phyloP scores from a whole-genome alignment of 202 grass and related monocot species.

The Hordeum pubiflorum region DNA sequence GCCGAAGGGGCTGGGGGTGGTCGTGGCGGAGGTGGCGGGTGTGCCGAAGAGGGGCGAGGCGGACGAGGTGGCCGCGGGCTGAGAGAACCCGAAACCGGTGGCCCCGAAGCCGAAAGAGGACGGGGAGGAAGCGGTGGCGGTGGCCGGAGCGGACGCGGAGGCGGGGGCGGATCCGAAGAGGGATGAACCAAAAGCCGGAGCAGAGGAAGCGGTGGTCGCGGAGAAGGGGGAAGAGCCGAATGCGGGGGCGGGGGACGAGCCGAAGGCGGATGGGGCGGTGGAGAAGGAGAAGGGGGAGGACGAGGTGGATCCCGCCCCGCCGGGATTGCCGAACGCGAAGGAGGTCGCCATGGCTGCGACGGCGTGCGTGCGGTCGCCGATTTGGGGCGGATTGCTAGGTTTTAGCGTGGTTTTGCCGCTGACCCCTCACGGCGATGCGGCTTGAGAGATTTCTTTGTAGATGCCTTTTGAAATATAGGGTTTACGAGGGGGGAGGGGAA shows the following conservation, averaged over 20 bases:
- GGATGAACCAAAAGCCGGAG: constrained; percentile 43
- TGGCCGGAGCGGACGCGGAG: constrained; percentile 25
- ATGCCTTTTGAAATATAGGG: background rate
- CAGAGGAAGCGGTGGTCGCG: constrained; percentile 24
- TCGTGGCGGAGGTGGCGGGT: background rate
- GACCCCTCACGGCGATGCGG: background rate
- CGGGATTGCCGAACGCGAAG: constrained; percentile 44
- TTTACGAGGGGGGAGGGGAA: too few relatives aligned
- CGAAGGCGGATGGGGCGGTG: constrained; percentile 29
- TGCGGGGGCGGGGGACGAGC: constrained; percentile 21
- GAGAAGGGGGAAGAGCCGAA: constrained; percentile 17
- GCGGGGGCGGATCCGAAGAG: constrained; percentile 31
- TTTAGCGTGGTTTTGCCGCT: constrained; percentile 42
- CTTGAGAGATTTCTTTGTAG: background rate
- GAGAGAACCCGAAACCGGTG: constrained; percentile 26
- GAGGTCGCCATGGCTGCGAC: constrained; percentile 44
- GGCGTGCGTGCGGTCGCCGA: background rate
- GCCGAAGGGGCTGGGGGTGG: constrained; percentile 5
- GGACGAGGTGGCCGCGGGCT: constrained; percentile 17
- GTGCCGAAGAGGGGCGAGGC: constrained; percentile 26
- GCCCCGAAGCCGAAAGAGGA: constrained; percentile 41
- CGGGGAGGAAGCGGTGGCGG: constrained; percentile 13
- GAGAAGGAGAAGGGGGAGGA: constrained; percentile 45
- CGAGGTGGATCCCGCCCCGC: constrained; percentile 29
- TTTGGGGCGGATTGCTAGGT: constrained; percentile 34